Conservation (phyloP, 352 stramenopile genomes). For the Globisporangium takayamanum region DNA sequence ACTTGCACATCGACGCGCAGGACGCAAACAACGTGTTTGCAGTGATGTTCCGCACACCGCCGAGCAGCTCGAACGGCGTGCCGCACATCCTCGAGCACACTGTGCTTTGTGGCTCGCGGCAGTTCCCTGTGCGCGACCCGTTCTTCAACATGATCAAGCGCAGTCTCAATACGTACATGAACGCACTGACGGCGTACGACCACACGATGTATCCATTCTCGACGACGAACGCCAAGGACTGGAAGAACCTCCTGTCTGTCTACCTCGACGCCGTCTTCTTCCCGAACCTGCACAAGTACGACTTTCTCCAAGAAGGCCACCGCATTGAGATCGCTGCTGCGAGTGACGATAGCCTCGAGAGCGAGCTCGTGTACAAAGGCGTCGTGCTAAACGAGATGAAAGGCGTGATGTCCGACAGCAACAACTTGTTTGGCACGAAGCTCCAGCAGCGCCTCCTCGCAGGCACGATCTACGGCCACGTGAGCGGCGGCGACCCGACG, state of each 20-base stretch:
- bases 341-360: slow-evolving; percentile 23
- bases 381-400: slow-evolving; percentile 99
- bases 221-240: slow-evolving; percentile 96
- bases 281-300: slow-evolving; percentile 77
- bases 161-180: slow-evolving; percentile 98
- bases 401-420: slow-evolving; percentile 93
- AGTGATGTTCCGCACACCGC: slow-evolving; percentile 97
- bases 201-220: slow-evolving; percentile 99
- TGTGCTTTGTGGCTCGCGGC: slow-evolving; percentile 91
- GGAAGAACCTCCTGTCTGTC: slow-evolving; percentile 95
- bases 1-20: slow-evolving; percentile 79
- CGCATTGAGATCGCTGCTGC: slow-evolving; percentile 46
- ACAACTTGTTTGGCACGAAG: slow-evolving; percentile 89
- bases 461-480: slow-evolving; percentile 78
- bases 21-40: slow-evolving; percentile 88
- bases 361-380: slow-evolving; percentile 73
- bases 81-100: slow-evolving; percentile 98
- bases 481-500: slow-evolving; percentile 70
- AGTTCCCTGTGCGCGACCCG: slow-evolving; percentile 97
- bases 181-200: slow-evolving; percentile 98
- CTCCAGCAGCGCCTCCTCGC: slow-evolving; percentile 91
- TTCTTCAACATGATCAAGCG: slow-evolving; percentile 99
- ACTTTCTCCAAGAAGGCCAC: slow-evolving; percentile 82
- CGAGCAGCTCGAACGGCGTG: slow-evolving; percentile 94
- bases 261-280: slow-evolving; percentile 98